Evolutionary conservation across 2,329 filamentous ascomycete species (phyloP), one percentile per base, ranked within the genome.

Genomic region (Aphanoascus verrucosus): DNA sequence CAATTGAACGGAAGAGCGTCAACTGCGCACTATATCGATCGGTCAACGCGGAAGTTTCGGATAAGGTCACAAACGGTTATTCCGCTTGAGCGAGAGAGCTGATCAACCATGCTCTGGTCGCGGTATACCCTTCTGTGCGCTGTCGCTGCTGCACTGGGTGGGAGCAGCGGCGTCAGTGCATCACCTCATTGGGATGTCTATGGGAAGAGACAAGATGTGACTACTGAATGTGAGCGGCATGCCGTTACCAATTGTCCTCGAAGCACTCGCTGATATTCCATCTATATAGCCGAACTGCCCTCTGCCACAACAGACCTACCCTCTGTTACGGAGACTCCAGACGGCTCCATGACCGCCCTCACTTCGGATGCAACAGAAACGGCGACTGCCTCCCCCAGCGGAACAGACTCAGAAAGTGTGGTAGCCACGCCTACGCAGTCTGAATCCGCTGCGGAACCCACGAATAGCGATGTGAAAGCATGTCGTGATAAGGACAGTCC

Each of bases 401-500:
- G 40, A 14, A 28, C 51, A 35, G 17, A 20, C 32, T 14, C 8
- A 17, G 49, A 43, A 47, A 46, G 32, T n/a, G 35, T 20, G 17
- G 3, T 12, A 23, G 42, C 23, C 20, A 31, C 51, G 9, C 15
- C 49, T 1, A 56, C 49, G 6, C 12, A 48, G 8, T 15, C 35
- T 40, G 28, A 5, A 7, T 15, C 34, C 42, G 8, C 42, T 6
- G 35, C 53, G 12, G n/a, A 44, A 23, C 53, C 56, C 6, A 54
- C 52, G 23, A 43, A 45, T 14, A 47, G 38, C 34, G 45, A 57
- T 31, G 50, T 55, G 2, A 32, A 52, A n/a, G 46, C 49, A 20
- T 59, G 58, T 47, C 52, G 52, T 47, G 52, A 56, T 28, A 42
- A 44, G 3, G 47, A 53, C 23, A 48, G 46, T 12, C 38, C 54